Conservation (phyloP, 768 basidiomycete genomes). For the Rhizopogon rudus region DNA sequence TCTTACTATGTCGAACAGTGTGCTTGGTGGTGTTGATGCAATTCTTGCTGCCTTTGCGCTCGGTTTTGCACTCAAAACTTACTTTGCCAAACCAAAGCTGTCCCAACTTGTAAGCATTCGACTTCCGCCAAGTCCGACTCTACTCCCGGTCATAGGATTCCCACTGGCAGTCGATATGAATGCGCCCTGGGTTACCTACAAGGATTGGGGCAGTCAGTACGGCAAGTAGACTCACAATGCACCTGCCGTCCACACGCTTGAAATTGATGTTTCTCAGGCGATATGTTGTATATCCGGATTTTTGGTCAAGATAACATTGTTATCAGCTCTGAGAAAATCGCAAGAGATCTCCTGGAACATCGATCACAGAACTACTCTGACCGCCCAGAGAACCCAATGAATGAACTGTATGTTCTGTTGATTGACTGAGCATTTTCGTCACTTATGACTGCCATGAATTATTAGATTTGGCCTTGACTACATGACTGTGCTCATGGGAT, state of each 20-base stretch:
- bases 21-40: background rate
- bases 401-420: background rate
- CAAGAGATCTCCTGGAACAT: slow-evolving; percentile 5
- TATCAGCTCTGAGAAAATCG: slow-evolving; percentile 8
- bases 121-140: slow-evolving; percentile 42
- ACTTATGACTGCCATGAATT: background rate
- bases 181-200: slow-evolving; percentile 35
- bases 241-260: no score
- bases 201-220: slow-evolving; percentile 36
- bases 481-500: slow-evolving; percentile 5
- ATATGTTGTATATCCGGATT: background rate
- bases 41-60: background rate
- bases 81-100: background rate
- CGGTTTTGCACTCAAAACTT: background rate
- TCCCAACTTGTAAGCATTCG: background rate
- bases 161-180: slow-evolving; percentile 36
- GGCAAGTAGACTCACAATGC: slow-evolving; percentile 20
- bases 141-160: slow-evolving; percentile 46
- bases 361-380: slow-evolving; percentile 10
- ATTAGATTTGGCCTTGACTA: slow-evolving; percentile 5
- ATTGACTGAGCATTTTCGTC: background rate
- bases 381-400: background rate
- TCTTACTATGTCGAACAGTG: no score
- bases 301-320: slow-evolving; percentile 6
- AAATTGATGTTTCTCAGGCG: background rate